These are phyloP conservation scores for Desmodesmus armatus DNA, from an alignment of 139 green algal species.

Conservation along the genomic window DNA sequence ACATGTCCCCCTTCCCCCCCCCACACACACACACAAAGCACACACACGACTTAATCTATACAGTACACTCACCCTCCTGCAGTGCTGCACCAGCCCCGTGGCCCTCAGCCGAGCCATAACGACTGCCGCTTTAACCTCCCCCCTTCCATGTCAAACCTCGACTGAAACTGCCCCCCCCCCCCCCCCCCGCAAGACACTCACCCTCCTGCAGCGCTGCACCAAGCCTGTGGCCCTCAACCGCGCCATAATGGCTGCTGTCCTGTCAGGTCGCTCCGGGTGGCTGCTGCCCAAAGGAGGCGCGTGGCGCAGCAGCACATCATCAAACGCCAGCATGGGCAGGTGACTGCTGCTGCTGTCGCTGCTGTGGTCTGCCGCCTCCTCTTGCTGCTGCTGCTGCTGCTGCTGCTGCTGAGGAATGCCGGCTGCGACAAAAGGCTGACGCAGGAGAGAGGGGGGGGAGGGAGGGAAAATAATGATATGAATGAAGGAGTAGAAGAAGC, in stretches of 20 bases:
- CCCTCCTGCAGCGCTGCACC: slow-evolving; percentile 20
- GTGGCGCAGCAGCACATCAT: slow-evolving; percentile 22
- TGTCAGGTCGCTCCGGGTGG: slow-evolving; percentile 47
- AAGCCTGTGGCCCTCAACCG: slow-evolving; percentile 29
- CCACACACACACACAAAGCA: no score
- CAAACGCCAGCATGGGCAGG: slow-evolving; percentile 33
- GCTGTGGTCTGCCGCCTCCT: no score
- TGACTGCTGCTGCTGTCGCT: not conserved
- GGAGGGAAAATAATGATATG: no score
- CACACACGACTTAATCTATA: no score
- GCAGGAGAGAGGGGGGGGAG: no score
- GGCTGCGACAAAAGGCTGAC: no score
- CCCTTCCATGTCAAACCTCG: no score
- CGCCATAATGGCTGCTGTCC: slow-evolving; percentile 29
- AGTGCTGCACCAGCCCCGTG: not conserved
- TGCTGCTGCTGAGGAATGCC: no score
- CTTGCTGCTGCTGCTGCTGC: no score
- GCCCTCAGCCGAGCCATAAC: slow-evolving; percentile 30
- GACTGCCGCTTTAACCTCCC: no score
- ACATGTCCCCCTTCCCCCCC: no score
- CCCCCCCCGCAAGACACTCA: not conserved
- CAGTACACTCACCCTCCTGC: slow-evolving; percentile 25
- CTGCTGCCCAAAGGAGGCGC: not conserved
- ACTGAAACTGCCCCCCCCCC: not conserved
- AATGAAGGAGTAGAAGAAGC: no score